Evolutionary conservation across 768 basidiomycete species (phyloP), one percentile per base, ranked within the genome.

Genomic region (Termitomyces sp.): DNA sequence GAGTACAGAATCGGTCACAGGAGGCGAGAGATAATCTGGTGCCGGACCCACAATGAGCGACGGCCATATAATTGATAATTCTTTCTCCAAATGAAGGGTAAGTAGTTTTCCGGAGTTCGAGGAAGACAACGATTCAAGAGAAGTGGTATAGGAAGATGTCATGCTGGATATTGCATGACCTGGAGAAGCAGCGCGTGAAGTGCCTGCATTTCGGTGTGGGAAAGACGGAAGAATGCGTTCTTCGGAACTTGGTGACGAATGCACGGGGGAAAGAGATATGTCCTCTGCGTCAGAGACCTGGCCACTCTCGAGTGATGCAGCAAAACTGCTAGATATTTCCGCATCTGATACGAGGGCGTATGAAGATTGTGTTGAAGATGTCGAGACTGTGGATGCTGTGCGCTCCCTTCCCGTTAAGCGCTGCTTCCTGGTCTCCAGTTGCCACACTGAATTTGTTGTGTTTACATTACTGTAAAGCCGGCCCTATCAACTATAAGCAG

Each of bases 301-400:
- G 14, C 77, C 85, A 62, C 87, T 88, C 67, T 90, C 91, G 4
- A 92, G 79, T 30, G 90, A 92, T 6, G 88, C 89, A 1, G 89
- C 88, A 62, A 92, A 91, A 68, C 87, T 89, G 72, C 89, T 91
- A 5, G 90, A 90, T 52, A 92, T 87, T 62, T 93, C 91, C 2
- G 84, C 85, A 64, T 93, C 91, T n/a, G 91, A 91, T 9, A 93
- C 78, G 56, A 91, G 79, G 4, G 91, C 90, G 64, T 85, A 93
- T 0, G 91, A 93, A 20, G 91, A 93, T 30, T 84, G 88, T 0
- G 88, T 88, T 4, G 89, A 91, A 0, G 85, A 74, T 1, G 88
- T 89, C 9, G 90, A 91, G 6, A 86, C 75, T 14, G 87, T 85
- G 14, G 89, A 91, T 3, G 84, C 85, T 0, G 91, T 92, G 20